Conservation (phyloP, 1,284 basidiomycete genomes). For the Irpex lacteus region DNA sequence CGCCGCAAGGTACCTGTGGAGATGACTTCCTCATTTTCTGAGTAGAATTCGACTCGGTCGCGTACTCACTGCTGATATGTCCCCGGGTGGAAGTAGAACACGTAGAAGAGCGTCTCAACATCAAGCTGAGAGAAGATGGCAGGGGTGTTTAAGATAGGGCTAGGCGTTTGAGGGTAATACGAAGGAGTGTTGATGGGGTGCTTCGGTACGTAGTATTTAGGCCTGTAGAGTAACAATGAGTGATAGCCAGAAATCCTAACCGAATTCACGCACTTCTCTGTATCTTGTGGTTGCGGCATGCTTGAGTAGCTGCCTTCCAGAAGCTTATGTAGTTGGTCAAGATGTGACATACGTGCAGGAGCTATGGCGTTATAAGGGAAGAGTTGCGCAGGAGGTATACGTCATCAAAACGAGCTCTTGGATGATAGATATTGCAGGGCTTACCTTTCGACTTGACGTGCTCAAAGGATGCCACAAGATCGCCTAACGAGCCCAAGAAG, state of each 20-base stretch:
- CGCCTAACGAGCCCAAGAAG: constrained; percentile 84
- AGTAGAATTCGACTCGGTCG: not conserved
- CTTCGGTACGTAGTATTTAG: constrained; percentile 94
- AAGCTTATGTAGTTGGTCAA: constrained; percentile 89
- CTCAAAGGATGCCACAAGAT: constrained; percentile 94
- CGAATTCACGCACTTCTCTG: constrained; percentile 75
- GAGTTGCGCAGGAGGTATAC: not conserved
- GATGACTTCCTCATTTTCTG: constrained; percentile 8
- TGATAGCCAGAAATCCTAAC: not conserved
- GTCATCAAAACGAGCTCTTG: not conserved
- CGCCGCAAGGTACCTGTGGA: constrained; percentile 84
- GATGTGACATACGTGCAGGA: constrained; percentile 78
- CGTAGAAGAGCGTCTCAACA: constrained; percentile 97
- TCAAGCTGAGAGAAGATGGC: constrained; percentile 91
- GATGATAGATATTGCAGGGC: constrained; percentile 20
- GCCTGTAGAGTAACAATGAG: constrained; percentile 44
- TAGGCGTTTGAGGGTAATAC: constrained; percentile 93
- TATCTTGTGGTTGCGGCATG: constrained; percentile 91
- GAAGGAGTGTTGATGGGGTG: constrained; percentile 91
- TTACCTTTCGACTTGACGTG: constrained; percentile 92
- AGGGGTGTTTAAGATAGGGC: constrained; percentile 81
- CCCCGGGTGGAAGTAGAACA: constrained; percentile 97
- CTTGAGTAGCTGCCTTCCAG: constrained; percentile 88
- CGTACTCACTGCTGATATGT: constrained; percentile 90
- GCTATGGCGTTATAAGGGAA: constrained; percentile 42